phyloP scores from a whole-genome alignment of 2,329 filamentous ascomycete genomes.

The Monosporascus cannonballus region DNA sequence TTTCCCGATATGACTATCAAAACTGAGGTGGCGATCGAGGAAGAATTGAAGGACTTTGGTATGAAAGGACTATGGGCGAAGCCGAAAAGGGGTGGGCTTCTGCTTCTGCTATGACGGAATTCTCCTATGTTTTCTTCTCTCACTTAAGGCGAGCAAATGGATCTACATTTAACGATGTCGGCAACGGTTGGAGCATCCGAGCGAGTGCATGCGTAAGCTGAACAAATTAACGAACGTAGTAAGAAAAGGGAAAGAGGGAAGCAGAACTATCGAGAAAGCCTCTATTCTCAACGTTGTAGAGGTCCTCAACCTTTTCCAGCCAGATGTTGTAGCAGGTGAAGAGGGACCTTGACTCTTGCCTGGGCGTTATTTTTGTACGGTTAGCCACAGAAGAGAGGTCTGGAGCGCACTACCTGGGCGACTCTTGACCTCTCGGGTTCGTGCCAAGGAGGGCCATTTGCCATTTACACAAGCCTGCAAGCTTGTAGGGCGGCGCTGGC shows the following conservation, averaged over 20 bases:
- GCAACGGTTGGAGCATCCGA: not conserved
- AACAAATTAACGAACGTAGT: not conserved
- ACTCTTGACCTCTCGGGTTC: not conserved
- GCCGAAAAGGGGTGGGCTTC: not conserved
- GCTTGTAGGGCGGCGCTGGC: too few relatives aligned
- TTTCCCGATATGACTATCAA: slow-evolving; percentile 7
- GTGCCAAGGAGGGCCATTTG: not conserved
- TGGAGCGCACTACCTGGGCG: not conserved
- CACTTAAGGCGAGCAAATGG: not conserved
- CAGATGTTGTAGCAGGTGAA: not conserved
- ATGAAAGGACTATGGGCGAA: not conserved
- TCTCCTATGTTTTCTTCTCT: not conserved
- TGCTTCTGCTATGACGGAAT: not conserved
- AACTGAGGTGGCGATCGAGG: not conserved
- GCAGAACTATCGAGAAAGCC: not conserved
- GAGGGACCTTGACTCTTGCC: too few relatives aligned
- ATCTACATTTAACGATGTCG: not conserved
- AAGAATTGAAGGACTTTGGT: not conserved
- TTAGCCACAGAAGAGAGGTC: too few relatives aligned
- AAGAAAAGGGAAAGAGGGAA: not conserved
- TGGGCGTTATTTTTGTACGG: too few relatives aligned
- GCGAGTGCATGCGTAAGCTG: not conserved
- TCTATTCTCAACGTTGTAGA: not conserved
- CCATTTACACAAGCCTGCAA: too few relatives aligned
- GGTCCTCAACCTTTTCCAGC: not conserved